Evolutionary conservation across 2,329 filamentous ascomycete genomes (phyloP).

Genomic region (Penicillium sp.): DNA sequence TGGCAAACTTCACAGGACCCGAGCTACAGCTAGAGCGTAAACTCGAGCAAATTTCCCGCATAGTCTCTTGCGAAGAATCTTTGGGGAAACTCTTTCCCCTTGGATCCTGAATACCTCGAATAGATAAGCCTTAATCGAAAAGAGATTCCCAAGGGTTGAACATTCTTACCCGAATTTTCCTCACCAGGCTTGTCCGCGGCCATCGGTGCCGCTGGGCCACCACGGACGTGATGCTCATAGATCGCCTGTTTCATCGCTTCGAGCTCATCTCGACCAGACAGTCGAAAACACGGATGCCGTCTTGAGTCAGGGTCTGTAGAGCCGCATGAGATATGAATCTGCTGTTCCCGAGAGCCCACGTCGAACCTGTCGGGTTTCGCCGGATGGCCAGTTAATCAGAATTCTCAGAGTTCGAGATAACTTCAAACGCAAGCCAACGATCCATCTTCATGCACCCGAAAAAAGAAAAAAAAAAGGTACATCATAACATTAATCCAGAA

Average conservation of each 20-base stretch:
- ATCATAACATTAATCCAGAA: not conserved
- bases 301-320: constrained; percentile 38
- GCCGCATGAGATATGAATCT: constrained; percentile 51
- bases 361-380: constrained; percentile 43
- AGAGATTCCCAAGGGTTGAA: not conserved
- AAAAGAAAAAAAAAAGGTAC: not conserved
- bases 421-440: not conserved
- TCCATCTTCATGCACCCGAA: not conserved
- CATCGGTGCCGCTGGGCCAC: constrained; percentile 47
- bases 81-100: constrained; percentile 55
- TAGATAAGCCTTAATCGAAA: not conserved
- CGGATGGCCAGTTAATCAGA: no score
- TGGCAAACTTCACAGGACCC: no score
- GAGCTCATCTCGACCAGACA: constrained; percentile 46
- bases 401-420: not conserved
- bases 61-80: constrained; percentile 59
- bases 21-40: constrained; percentile 37
- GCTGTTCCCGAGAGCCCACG: constrained; percentile 48
- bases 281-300: constrained; percentile 55
- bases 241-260: constrained; percentile 44
- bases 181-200: constrained; percentile 53
- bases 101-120: constrained; percentile 34
- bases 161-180: constrained; percentile 34
- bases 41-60: constrained; percentile 51
- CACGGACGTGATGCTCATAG: constrained; percentile 47